These are phyloP conservation scores for Colletotrichum sp. DNA, from an alignment of 2,329 filamentous ascomycete genomes.

Conservation along the genomic window DNA sequence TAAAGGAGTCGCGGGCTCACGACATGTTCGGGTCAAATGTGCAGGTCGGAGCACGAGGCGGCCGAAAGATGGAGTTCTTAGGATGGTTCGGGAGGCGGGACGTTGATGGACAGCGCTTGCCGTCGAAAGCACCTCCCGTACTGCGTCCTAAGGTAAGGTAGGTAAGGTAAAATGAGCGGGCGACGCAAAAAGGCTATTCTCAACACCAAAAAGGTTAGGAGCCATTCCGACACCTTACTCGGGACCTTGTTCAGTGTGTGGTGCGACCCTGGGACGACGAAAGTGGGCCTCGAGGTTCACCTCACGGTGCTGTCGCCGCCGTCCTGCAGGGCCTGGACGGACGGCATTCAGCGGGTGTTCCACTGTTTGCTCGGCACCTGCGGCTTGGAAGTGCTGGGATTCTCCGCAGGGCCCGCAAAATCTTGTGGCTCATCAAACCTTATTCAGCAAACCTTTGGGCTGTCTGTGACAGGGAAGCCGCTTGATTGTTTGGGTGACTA, in stretches of 20 bases:
- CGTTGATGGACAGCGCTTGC: background rate
- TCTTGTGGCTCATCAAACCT: slow-evolving; percentile 19
- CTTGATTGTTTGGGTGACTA: background rate
- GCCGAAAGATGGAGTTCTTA: background rate
- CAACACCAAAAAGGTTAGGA: background rate
- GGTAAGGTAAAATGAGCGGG: background rate
- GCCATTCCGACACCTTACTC: background rate
- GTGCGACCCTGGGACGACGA: background rate
- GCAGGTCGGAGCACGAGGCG: background rate
- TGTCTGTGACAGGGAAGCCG: background rate
- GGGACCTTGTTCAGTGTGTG: background rate
- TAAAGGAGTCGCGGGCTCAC: background rate
- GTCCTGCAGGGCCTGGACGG: background rate
- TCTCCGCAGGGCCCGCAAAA: background rate
- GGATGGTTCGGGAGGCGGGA: background rate
- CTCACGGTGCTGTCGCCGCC: background rate
- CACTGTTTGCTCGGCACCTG: slow-evolving; percentile 6
- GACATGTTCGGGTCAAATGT: background rate
- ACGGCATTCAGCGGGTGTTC: background rate
- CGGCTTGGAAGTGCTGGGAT: background rate
- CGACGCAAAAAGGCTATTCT: background rate
- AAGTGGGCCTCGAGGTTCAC: background rate
- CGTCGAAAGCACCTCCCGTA: background rate
- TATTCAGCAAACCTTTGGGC: background rate
- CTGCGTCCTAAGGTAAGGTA: background rate